phyloP scores from a whole-genome alignment of 2,329 filamentous ascomycete genomes.

The Penicillium griseofulvum region DNA sequence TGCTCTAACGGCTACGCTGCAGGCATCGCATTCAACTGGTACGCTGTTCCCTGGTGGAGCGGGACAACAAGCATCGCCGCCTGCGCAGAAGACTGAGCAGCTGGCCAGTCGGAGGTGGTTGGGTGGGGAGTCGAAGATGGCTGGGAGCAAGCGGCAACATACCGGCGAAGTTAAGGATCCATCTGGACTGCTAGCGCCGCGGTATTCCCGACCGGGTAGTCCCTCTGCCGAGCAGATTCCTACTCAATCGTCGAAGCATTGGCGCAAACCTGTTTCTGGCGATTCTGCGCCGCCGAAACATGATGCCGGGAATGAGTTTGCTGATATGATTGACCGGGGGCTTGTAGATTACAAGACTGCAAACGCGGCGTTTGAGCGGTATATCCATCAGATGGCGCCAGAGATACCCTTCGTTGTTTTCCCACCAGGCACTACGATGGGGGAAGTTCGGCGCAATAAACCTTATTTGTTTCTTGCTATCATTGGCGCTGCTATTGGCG shows the following conservation, averaged over 20 bases:
- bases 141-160: constrained; percentile 33
- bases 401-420: constrained; percentile 61
- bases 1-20: constrained; percentile 75
- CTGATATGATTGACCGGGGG: constrained; percentile 50
- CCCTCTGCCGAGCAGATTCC: constrained; percentile 21
- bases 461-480: constrained; percentile 61
- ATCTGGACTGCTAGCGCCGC: constrained; percentile 17
- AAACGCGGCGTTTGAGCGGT: constrained; percentile 57
- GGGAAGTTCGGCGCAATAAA: constrained; percentile 56
- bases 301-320: constrained; percentile 31
- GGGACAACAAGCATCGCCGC: constrained; percentile 24
- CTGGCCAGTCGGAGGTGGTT: constrained; percentile 32
- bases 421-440: constrained; percentile 52
- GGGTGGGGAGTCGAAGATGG: constrained; percentile 11
- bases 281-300: constrained; percentile 16
- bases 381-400: constrained; percentile 53
- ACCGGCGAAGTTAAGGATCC: constrained; percentile 31
- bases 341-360: constrained; percentile 54
- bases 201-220: constrained; percentile 23
- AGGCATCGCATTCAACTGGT: constrained; percentile 49
- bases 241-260: constrained; percentile 17
- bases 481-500: constrained; percentile 53
- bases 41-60: constrained; percentile 13
- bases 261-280: constrained; percentile 22
- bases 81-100: constrained; percentile 33